These are phyloP conservation scores for Thermothelomyces thermophilus DNA, from an alignment of 2,329 filamentous ascomycete species.

Conservation along the genomic window DNA sequence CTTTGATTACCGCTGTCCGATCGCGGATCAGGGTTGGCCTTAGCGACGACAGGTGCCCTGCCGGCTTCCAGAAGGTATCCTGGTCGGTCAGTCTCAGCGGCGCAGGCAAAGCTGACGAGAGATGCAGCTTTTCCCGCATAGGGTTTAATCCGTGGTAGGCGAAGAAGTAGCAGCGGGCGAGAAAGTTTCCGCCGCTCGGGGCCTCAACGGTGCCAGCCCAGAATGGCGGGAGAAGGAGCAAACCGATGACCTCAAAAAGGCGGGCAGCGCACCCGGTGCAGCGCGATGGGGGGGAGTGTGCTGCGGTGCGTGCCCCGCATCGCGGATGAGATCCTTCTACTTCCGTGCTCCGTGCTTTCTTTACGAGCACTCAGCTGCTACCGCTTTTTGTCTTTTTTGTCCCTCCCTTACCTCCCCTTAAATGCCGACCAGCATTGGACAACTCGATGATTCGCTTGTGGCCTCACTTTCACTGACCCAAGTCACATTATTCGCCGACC, in stretches of 20 bases:
- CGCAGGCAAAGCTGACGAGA: conserved; percentile 1
- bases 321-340: not conserved
- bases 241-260: conserved; percentile 1
- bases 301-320: conserved; percentile 1
- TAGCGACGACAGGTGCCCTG: no score
- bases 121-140: no score
- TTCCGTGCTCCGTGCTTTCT: no score
- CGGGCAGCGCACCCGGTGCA: conserved; percentile 5
- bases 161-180: no score
- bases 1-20: not conserved
- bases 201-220: not conserved
- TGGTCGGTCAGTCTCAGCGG: not conserved
- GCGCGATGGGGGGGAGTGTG: no score
- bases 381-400: no score
- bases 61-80: conserved; percentile 10
- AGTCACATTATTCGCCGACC: not conserved
- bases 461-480: not conserved
- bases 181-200: no score
- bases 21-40: conserved; percentile 6
- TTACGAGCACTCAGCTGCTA: no score
- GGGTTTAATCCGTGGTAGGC: no score
- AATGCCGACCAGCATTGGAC: not conserved
- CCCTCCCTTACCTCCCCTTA: no score
- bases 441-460: not conserved
- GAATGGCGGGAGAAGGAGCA: not conserved